Conservation (phyloP, 2,329 filamentous ascomycete genomes). For the Neonectria sp. region DNA sequence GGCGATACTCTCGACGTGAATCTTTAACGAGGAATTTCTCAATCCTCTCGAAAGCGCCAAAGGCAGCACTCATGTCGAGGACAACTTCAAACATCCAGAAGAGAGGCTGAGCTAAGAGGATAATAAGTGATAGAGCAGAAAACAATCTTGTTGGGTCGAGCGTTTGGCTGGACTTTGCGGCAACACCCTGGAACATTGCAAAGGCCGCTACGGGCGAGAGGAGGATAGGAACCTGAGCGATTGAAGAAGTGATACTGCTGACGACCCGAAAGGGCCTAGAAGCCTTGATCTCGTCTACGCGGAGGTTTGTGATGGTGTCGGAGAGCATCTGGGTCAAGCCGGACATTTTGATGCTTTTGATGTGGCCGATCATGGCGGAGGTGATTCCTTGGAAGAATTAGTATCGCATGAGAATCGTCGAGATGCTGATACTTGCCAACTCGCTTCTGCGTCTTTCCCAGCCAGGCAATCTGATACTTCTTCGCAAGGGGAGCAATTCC, state of each 20-base stretch:
- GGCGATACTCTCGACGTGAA: slow-evolving; percentile 46
- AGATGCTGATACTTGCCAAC: slow-evolving; percentile 41
- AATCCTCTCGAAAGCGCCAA: slow-evolving; percentile 59
- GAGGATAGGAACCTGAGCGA: slow-evolving; percentile 52
- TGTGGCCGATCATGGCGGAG: slow-evolving; percentile 54
- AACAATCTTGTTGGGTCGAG: slow-evolving; percentile 56
- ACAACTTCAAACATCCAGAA: slow-evolving; percentile 57
- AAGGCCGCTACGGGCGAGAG: slow-evolving; percentile 58
- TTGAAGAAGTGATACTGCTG: slow-evolving; percentile 52
- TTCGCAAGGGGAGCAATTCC: slow-evolving; percentile 46
- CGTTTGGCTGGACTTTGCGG: slow-evolving; percentile 46
- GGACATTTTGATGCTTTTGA: slow-evolving; percentile 61
- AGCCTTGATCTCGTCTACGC: slow-evolving; percentile 54
- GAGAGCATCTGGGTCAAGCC: slow-evolving; percentile 54
- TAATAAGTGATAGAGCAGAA: slow-evolving; percentile 58
- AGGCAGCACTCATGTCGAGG: slow-evolving; percentile 54
- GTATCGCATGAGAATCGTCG: neutral
- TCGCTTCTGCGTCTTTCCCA: slow-evolving; percentile 46
- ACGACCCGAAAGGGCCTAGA: slow-evolving; percentile 54
- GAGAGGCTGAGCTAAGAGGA: slow-evolving; percentile 56
- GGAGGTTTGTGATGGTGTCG: slow-evolving; percentile 47
- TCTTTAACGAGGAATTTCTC: slow-evolving; percentile 53
- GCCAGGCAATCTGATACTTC: slow-evolving; percentile 48
- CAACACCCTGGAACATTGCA: slow-evolving; percentile 52
- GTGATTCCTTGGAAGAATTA: slow-evolving; percentile 43